Evolutionary conservation across 129 eudicot species (phyloP).

Genomic region (Apium graveolens): DNA sequence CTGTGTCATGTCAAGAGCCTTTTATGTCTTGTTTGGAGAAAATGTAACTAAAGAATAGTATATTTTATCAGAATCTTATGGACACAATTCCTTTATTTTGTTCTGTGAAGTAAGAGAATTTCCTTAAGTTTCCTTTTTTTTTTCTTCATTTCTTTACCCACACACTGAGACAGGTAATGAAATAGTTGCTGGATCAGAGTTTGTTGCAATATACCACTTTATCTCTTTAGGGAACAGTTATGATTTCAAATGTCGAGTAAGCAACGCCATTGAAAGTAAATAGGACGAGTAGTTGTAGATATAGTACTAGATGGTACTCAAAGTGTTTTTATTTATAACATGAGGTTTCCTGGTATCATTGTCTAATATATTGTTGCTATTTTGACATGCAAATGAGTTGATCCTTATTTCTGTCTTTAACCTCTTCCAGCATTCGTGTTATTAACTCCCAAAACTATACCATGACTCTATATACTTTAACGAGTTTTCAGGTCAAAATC

Average conservation of each 20-base stretch:
- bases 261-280: neutral
- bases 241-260: neutral
- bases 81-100: neutral
- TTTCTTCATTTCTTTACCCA: neutral
- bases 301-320: neutral
- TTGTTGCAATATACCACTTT: neutral
- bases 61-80: neutral
- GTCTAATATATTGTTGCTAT: neutral
- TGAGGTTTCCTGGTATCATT: neutral
- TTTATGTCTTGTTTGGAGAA: neutral
- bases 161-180: neutral
- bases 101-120: neutral
- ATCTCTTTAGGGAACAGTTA: neutral
- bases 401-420: neutral
- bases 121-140: neutral
- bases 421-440: neutral
- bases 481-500: slow-evolving; percentile 46
- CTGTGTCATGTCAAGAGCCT: neutral
- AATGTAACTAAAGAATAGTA: neutral
- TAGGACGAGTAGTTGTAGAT: neutral
- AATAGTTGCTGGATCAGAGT: neutral
- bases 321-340: neutral
- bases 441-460: neutral
- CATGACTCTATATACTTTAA: neutral
- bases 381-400: neutral